These are phyloP conservation scores for Leptodermis oblonga DNA, from an alignment of 257 asterid species.

Conservation along the genomic window DNA sequence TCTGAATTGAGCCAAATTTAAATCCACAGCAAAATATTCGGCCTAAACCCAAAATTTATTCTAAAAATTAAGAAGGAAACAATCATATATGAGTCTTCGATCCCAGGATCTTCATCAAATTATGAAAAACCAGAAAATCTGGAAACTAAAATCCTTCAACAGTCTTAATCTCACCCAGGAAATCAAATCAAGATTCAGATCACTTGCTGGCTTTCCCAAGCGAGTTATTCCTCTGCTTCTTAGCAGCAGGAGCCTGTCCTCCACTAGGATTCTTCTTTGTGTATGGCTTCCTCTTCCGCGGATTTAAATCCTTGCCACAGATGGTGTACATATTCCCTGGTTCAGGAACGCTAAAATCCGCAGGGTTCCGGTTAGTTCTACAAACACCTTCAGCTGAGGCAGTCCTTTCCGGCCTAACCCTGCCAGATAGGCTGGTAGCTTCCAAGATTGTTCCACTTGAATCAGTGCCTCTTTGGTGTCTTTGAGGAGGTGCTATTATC, in stretches of 20 bases:
- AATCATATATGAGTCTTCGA: background rate
- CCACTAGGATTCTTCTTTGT: constrained; percentile 3
- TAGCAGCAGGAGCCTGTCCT: constrained; percentile 25
- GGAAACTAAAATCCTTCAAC: background rate
- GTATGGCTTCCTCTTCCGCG: constrained; percentile 19
- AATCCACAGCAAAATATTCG: background rate
- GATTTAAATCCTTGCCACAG: constrained; percentile 36
- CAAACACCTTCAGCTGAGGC: constrained; percentile 9
- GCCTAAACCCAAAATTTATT: background rate
- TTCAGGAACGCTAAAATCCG: constrained; percentile 55
- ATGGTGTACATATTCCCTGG: constrained; percentile 46
- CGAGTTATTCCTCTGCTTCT: constrained; percentile 33
- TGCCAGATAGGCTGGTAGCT: background rate
- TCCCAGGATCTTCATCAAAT: background rate
- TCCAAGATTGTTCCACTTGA: constrained; percentile 13
- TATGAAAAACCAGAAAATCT: constrained; percentile 1
- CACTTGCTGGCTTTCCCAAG: constrained; percentile 25
- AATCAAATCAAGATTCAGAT: background rate
- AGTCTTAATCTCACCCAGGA: background rate
- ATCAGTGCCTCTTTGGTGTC: constrained; percentile 3
- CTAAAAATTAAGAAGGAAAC: background rate
- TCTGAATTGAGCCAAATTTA: background rate
- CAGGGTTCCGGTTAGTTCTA: constrained; percentile 57
- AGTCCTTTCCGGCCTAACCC: constrained; percentile 2
- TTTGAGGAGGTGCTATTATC: background rate